Evolutionary conservation across 768 basidiomycete species (phyloP), one percentile per base, ranked within the genome.

Genomic region (Boletus tomentosulus): DNA sequence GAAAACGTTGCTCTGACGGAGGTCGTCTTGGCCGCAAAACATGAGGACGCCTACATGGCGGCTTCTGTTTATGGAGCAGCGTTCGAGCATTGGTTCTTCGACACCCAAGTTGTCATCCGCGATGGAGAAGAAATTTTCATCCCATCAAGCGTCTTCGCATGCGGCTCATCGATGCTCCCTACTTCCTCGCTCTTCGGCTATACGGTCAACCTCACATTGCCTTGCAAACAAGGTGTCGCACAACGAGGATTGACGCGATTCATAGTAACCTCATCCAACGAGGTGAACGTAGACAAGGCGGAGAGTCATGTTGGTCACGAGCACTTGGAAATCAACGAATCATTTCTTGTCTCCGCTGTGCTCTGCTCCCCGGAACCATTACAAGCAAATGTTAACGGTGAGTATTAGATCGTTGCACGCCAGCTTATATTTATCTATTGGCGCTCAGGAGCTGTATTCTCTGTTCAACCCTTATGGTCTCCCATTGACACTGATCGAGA

Each of bases 171-270:
- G 15, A 54, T 46, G 43, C 61, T 30, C 15, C 42, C 43, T 3
- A 51, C 60, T 30, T 54, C 51, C 1, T 47, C 64, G 16, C 48
- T 58, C 43, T 70, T 76, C 35, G 62, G 63, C 34, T 86, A 80
- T 55, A 74, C 71, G 42, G 66, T 89, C 27, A 78, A 81, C 49
- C 77, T 89, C 74, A 59, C 82, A 4, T 80, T 86, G 55, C 90
- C 92, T 10, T 83, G 86, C 24, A 71, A 76, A n/a, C 91, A 93
- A 71, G 92, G 92, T 30, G 71, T 76, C 57, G 74, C 78, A 13
- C 64, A 73, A 34, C 68, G 67, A 30, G 76, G 75, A 12, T 51
- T 58, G 19, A 91, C 90, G 1, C 75, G 70, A 44, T 69, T 92
- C 47, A 71, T 85, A 47, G 63, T 87, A 13, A 68, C 78, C 1